Evolutionary conservation across 2,329 filamentous ascomycete species (phyloP).

Genomic region (Alternaria dauci): DNA sequence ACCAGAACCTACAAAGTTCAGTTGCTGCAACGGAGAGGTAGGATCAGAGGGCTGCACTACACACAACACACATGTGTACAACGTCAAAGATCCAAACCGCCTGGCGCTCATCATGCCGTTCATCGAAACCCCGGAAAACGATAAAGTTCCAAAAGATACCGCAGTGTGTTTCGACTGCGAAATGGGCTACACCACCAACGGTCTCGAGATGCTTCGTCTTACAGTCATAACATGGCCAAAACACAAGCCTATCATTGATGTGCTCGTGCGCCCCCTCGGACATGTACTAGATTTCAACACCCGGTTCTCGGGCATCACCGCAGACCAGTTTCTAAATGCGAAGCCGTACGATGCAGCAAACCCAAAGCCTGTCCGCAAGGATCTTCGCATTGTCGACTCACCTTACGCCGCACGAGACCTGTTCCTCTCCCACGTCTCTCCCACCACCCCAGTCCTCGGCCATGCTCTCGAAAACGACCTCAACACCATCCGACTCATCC

Average conservation of each 20-base stretch:
- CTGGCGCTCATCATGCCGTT: conserved; percentile 84
- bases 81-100: conserved; percentile 76
- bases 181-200: conserved; percentile 92
- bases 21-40: conserved; percentile 79
- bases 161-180: conserved; percentile 94
- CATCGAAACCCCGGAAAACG: conserved; percentile 75
- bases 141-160: conserved; percentile 51
- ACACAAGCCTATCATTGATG: conserved; percentile 77
- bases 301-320: conserved; percentile 85
- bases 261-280: conserved; percentile 84
- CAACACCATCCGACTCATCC: conserved; percentile 83
- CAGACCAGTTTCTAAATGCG: conserved; percentile 77
- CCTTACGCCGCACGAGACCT: conserved; percentile 78
- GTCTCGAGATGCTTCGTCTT: conserved; percentile 87
- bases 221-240: conserved; percentile 89
- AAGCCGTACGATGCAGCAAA: conserved; percentile 42
- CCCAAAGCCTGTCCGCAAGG: conserved; percentile 32
- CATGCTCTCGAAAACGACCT: conserved; percentile 97
- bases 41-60: conserved; percentile 82
- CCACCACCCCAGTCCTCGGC: conserved; percentile 83
- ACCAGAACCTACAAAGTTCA: conserved; percentile 66
- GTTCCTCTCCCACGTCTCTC: conserved; percentile 77
- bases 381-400: conserved; percentile 76
- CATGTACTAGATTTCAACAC: conserved; percentile 91
- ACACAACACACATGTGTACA: conserved; percentile 83